These are phyloP conservation scores for Lecanicillium sp. DNA, from an alignment of 2,329 filamentous ascomycete genomes.

Conservation along the genomic window DNA sequence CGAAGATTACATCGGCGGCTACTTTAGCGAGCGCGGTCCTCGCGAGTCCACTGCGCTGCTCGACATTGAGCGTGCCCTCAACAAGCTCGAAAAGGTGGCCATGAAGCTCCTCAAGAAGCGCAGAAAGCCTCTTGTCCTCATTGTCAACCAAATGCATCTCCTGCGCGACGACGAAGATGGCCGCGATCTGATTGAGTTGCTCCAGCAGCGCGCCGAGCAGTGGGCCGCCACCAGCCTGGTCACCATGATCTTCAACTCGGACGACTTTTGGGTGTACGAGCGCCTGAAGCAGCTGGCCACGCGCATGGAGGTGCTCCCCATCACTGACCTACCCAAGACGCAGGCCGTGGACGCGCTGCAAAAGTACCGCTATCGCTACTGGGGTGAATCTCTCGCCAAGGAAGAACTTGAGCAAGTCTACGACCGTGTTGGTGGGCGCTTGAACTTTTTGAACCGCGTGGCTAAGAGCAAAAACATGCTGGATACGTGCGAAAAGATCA, in stretches of 20 bases:
- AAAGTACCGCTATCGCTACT: slow-evolving; percentile 77
- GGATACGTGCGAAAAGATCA: slow-evolving; percentile 67
- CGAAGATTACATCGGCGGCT: slow-evolving; percentile 93
- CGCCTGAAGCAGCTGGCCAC: slow-evolving; percentile 86
- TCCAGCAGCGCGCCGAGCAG: slow-evolving; percentile 92
- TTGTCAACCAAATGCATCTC: slow-evolving; percentile 91
- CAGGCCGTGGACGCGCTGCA: slow-evolving; percentile 71
- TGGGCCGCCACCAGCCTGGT: slow-evolving; percentile 92
- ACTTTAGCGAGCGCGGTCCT: slow-evolving; percentile 91
- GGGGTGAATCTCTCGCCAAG: slow-evolving; percentile 50
- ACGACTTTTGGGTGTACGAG: slow-evolving; percentile 99
- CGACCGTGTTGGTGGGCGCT: slow-evolving; percentile 75
- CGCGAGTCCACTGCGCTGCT: slow-evolving; percentile 86
- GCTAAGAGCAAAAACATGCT: slow-evolving; percentile 84
- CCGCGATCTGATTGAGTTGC: slow-evolving; percentile 84
- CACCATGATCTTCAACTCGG: slow-evolving; percentile 89
- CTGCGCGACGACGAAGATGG: slow-evolving; percentile 88
- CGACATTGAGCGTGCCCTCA: slow-evolving; percentile 93
- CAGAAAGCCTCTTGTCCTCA: slow-evolving; percentile 73
- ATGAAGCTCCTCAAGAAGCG: slow-evolving; percentile 58
- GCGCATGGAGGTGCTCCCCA: slow-evolving; percentile 86
- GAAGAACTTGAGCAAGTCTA: slow-evolving; percentile 71
- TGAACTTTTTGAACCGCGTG: slow-evolving; percentile 83
- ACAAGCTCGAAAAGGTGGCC: slow-evolving; percentile 96
- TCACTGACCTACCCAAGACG: slow-evolving; percentile 73